Percentiles rank a stretch among this genome's conserved stretches.
phyloP scores from a whole-genome alignment of 169 alveolate genomes.

The Plasmodium knowlesi region DNA sequence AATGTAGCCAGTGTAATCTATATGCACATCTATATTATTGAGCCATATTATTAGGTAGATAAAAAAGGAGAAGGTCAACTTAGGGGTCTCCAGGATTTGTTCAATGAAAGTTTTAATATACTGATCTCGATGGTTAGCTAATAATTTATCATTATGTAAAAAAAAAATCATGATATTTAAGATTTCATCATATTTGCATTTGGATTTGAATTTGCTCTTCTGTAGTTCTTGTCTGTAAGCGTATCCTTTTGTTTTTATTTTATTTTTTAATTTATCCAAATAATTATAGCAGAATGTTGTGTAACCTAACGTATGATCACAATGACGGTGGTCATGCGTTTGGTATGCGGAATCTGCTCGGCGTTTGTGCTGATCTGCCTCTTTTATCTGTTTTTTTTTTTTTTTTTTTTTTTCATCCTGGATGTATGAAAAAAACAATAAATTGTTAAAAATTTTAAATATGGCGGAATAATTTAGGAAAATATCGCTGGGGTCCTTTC shows the following conservation, averaged over 20 bases:
- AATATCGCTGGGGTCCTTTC: background rate
- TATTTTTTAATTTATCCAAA: constrained; percentile 47
- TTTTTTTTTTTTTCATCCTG: constrained; percentile 19
- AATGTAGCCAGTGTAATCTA: constrained; percentile 67
- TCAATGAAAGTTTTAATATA: constrained; percentile 71
- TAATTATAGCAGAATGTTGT: constrained; percentile 44
- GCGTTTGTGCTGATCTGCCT: background rate
- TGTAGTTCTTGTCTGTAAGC: constrained; percentile 36
- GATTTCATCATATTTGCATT: constrained; percentile 64
- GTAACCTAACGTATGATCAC: constrained; percentile 33
- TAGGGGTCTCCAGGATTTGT: constrained; percentile 61
- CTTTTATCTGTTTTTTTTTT: background rate
- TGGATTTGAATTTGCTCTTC: constrained; percentile 15
- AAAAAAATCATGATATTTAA: constrained; percentile 53
- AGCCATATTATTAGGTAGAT: constrained; percentile 59
- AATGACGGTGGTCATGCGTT: background rate
- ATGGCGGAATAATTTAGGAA: constrained; percentile 46
- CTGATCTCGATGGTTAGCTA: constrained; percentile 60
- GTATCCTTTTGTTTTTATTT: constrained; percentile 12
- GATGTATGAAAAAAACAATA: constrained; percentile 29
- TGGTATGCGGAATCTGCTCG: background rate
- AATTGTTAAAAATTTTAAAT: constrained; percentile 52
- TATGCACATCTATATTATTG: constrained; percentile 36
- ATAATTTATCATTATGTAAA: constrained; percentile 60
- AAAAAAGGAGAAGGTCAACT: constrained; percentile 70